Conservation (phyloP, 352 stramenopile species). For the Globisporangium splendens region DNA sequence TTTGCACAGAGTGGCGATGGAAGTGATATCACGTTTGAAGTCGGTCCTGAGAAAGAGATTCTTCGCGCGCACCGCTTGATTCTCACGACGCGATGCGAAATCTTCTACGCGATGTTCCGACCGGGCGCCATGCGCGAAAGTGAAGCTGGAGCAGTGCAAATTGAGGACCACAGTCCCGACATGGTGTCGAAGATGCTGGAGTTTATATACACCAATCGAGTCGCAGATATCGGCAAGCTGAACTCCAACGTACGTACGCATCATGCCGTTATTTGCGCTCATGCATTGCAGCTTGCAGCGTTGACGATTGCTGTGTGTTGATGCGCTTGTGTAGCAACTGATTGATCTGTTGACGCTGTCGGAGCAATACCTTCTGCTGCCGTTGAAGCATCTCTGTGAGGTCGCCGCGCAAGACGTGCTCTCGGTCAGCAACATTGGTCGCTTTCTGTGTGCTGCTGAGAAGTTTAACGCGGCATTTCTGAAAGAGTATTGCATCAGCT, state of each 20-base stretch:
- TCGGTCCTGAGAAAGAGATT: conserved; percentile 58
- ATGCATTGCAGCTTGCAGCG: neutral
- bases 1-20: conserved; percentile 42
- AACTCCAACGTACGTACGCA: conserved; percentile 52
- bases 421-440: conserved; percentile 68
- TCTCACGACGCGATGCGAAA: conserved; percentile 83
- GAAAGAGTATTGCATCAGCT: conserved; percentile 79
- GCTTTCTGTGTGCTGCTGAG: conserved; percentile 75
- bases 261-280: neutral
- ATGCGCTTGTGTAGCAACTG: conserved; percentile 55
- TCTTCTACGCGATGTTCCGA: conserved; percentile 89
- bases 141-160: conserved; percentile 73
- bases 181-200: conserved; percentile 91
- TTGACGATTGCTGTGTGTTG: neutral
- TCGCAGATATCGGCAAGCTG: conserved; percentile 75
- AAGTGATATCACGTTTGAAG: conserved; percentile 72
- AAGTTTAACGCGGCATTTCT: conserved; percentile 83
- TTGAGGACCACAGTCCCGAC: conserved; percentile 71
- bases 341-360: conserved; percentile 78
- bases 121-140: conserved; percentile 84
- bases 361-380: conserved; percentile 77
- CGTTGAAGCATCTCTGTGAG: conserved; percentile 78
- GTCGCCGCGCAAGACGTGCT: conserved; percentile 66
- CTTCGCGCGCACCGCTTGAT: conserved; percentile 68
- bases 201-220: conserved; percentile 91